phyloP scores from a whole-genome alignment of 805 yeast genomes.

The Teunomyces aglyptinius region DNA sequence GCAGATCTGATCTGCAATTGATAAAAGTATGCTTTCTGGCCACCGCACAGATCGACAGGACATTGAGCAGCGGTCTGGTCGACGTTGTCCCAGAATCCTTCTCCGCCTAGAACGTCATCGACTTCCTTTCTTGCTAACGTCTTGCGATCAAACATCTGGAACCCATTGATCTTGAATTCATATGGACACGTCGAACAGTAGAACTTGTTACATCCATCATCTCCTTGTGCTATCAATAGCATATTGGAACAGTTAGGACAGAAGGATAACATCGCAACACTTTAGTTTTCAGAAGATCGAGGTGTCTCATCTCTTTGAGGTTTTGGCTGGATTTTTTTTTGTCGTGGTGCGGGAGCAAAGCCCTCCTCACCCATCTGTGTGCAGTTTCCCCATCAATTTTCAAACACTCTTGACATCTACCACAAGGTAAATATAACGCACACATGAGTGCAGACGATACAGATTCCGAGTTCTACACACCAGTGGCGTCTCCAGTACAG shows the following conservation, averaged over 20 bases:
- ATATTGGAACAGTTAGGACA: conserved; percentile 94
- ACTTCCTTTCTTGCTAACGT: conserved; percentile 82
- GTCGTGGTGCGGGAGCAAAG: neutral
- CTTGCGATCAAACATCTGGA: conserved; percentile 83
- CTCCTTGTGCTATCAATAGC: conserved; percentile 65
- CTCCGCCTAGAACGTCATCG: conserved; percentile 95
- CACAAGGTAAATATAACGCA: neutral
- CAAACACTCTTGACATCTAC: neutral
- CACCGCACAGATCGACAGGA: conserved; percentile 83
- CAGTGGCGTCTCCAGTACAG: neutral
- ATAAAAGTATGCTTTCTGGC: conserved; percentile 91
- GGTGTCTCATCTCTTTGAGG: neutral
- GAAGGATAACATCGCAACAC: conserved; percentile 71
- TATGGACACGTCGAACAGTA: conserved; percentile 95
- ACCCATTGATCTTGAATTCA: conserved; percentile 81
- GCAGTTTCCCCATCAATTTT: neutral
- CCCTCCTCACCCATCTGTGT: neutral
- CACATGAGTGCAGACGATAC: neutral
- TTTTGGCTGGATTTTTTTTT: neutral
- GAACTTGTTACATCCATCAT: conserved; percentile 60
- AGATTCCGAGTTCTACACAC: conserved; percentile 2
- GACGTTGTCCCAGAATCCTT: conserved; percentile 98
- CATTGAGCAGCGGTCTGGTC: conserved; percentile 94
- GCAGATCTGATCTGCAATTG: conserved; percentile 96
- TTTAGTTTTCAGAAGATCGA: no score